Evolutionary conservation across 441 rosid species (phyloP), one percentile per base, ranked within the genome.

Genomic region (Pelargonium australe): DNA sequence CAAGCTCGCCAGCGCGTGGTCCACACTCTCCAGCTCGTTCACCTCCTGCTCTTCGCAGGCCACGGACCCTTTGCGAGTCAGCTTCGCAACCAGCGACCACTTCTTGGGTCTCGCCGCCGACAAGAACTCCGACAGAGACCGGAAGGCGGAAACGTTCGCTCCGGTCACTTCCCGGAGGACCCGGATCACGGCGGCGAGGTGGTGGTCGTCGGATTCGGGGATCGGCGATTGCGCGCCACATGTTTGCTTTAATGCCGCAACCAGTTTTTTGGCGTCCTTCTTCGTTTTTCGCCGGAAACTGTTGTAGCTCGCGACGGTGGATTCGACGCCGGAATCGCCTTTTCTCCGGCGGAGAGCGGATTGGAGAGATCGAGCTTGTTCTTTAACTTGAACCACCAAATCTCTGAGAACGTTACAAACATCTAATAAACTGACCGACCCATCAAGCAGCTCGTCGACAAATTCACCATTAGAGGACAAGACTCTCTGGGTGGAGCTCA

Each of bases 381-480:
- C 88, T 72, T 82, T 82, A 17, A 82, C 70, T 45, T 80, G 77
- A 60, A 68, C 70, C 76, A 86, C 31, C 55, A 77, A 55, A 68
- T 90, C 90, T 47, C 85, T 80, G 44, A 87, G 67, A 31, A 75
- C 75, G 49, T 78, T 78, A 70, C 92, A 87, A 47, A 81, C 64
- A 71, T 90, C 92, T 14, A 90, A 69, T 23, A 88, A 69, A 74
- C 23, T 81, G 34, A 88, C 76, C 0, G 92, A 87, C 62, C 76
- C 85, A 75, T 87, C 87, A 79, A 88, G 76, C 57, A 86, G 68
- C 63, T 81, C 82, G 16, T 88, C 84, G 1, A 87, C 19, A 65
- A 75, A 80, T 25, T 81, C 7, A 5, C 58, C 58, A 17, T 51
- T 14, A 8, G 23, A 5, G 61, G 79, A 77, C 34, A 88, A 67